A percentile compares a stretch with the other conserved stretches of the same genome.
These are phyloP conservation scores for Cryptosporidium xiaoi DNA, from an alignment of 169 alveolate genomes.

Conservation along the genomic window DNA sequence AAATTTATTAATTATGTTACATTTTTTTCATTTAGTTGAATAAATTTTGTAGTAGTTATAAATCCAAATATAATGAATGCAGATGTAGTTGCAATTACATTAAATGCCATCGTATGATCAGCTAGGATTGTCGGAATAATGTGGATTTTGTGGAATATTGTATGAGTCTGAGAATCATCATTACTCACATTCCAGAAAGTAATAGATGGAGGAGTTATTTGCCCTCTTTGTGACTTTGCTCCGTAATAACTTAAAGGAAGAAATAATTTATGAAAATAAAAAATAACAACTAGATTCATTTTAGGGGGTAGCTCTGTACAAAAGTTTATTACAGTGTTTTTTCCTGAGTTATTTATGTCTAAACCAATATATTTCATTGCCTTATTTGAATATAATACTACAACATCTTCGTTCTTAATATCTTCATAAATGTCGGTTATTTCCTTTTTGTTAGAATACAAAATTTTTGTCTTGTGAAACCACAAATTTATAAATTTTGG, in stretches of 20 bases:
- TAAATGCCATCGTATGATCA: slow-evolving; percentile 58
- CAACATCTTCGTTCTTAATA: neutral
- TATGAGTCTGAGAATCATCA: neutral
- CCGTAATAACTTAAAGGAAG: slow-evolving; percentile 37
- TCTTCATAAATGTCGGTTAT: neutral
- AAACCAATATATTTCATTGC: slow-evolving; percentile 12
- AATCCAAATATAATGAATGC: slow-evolving; percentile 57
- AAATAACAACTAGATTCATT: slow-evolving; percentile 22
- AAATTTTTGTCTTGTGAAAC: slow-evolving; percentile 39
- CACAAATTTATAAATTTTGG: slow-evolving; percentile 42
- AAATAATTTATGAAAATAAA: slow-evolving; percentile 14
- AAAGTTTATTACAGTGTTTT: slow-evolving; percentile 19
- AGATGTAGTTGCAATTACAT: slow-evolving; percentile 46
- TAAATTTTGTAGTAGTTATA: slow-evolving; percentile 18
- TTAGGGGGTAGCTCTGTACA: slow-evolving; percentile 19
- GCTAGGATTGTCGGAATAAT: slow-evolving; percentile 12
- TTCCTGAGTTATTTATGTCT: neutral
- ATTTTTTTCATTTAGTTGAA: slow-evolving; percentile 16
- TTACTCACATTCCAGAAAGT: slow-evolving; percentile 16
- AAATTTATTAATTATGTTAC: neutral
- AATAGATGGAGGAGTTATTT: slow-evolving; percentile 47
- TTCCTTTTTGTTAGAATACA: neutral
- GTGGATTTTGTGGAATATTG: slow-evolving; percentile 1
- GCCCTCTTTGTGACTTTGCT: slow-evolving; percentile 50
- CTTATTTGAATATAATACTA: slow-evolving; percentile 4